phyloP scores from a whole-genome alignment of 495 filamentous ascomycete genomes.

The Aspergillus conjunctus region DNA sequence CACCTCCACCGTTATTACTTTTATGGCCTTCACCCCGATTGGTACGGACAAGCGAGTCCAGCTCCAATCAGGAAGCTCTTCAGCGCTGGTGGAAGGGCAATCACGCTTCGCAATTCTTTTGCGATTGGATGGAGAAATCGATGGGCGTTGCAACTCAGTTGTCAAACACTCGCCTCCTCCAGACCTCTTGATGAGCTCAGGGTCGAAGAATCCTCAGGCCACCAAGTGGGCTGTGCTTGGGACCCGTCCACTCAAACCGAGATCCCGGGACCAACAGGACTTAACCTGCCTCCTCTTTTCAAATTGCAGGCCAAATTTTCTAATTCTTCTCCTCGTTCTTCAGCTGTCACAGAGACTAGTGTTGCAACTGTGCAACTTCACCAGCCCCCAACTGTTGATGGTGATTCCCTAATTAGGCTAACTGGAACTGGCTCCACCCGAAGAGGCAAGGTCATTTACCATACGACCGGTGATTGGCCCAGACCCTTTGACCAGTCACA shows the following conservation, averaged over 20 bases:
- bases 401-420: background rate
- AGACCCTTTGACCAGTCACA: constrained; percentile 12
- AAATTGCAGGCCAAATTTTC: too few species aligned
- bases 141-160: background rate
- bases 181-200: background rate
- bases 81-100: too few species aligned
- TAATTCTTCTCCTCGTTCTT: too few species aligned
- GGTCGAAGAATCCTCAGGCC: background rate
- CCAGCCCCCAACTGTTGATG: background rate
- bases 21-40: too few species aligned
- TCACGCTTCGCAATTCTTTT: background rate
- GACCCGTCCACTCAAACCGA: background rate
- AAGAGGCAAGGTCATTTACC: constrained; percentile 9
- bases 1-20: too few species aligned
- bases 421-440: background rate
- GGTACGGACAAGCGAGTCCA: too few species aligned
- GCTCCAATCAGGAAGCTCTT: too few species aligned
- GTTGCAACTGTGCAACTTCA: background rate
- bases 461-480: constrained; percentile 5
- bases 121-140: background rate
- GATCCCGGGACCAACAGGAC: too few species aligned
- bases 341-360: too few species aligned
- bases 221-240: background rate
- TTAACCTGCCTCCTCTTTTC: too few species aligned
- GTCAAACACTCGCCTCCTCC: background rate